Conservation (phyloP, 371 early-diverging fungal species). For the Thermomucor indicae-seudaticae region DNA sequence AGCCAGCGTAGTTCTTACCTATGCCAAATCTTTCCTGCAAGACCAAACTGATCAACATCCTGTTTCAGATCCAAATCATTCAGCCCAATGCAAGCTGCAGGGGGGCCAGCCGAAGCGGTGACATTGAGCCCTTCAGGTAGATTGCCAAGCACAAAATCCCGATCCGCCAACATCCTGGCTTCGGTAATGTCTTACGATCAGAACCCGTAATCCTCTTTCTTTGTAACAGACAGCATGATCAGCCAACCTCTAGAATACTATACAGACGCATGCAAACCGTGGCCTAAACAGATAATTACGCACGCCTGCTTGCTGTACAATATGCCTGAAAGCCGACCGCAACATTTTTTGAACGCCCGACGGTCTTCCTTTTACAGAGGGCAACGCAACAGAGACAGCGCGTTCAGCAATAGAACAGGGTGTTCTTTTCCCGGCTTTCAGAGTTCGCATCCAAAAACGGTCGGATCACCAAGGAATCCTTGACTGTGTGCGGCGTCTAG, state of each 20-base stretch:
- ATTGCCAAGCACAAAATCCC: slow-evolving; percentile 34
- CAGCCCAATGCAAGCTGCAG: slow-evolving; percentile 8
- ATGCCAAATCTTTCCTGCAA: slow-evolving; percentile 53
- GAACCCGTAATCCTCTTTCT: neutral
- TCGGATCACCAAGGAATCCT: too few species aligned
- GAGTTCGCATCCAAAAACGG: too few species aligned
- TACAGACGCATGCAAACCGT: neutral
- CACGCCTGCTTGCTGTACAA: too few species aligned
- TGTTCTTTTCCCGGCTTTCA: too few species aligned
- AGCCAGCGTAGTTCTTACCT: slow-evolving; percentile 15
- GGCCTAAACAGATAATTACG: neutral
- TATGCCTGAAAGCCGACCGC: too few species aligned
- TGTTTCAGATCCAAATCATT: slow-evolving; percentile 26
- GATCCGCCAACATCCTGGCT: neutral
- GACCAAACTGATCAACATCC: slow-evolving; percentile 36
- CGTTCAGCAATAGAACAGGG: too few species aligned
- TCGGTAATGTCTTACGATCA: neutral
- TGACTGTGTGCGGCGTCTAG: too few species aligned
- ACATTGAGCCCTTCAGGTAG: slow-evolving; percentile 39
- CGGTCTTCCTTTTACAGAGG: too few species aligned
- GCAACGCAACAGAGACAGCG: too few species aligned
- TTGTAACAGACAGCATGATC: too few species aligned
- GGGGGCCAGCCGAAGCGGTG: slow-evolving; percentile 27
- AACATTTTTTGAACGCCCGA: too few species aligned
- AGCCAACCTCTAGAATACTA: too few species aligned